phyloP scores from a whole-genome alignment of 176 grass and related monocot genomes.

The Calamus simplicifolius region DNA sequence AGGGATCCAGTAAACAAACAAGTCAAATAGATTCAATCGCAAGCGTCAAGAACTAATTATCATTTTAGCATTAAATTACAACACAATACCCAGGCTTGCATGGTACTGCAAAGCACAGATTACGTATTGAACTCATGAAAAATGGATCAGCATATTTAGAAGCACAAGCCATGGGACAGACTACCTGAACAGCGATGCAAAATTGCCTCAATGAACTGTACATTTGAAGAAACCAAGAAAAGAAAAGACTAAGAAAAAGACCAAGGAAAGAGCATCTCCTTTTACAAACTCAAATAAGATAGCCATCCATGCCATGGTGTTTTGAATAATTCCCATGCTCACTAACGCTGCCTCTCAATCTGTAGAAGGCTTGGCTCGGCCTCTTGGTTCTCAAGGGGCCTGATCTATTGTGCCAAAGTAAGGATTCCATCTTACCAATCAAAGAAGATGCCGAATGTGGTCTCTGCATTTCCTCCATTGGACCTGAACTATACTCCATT shows the following conservation, averaged over 20 bases:
- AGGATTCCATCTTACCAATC: constrained; percentile 21
- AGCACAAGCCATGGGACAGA: too few relatives aligned
- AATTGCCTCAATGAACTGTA: too few relatives aligned
- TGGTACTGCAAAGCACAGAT: too few relatives aligned
- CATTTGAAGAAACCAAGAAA: too few relatives aligned
- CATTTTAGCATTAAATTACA: too few relatives aligned
- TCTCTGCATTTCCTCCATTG: constrained; percentile 40
- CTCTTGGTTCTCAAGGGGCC: constrained; percentile 67
- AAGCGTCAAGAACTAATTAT: too few relatives aligned
- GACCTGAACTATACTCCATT: constrained; percentile 89
- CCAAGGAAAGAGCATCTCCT: constrained; percentile 9
- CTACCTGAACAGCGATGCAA: too few relatives aligned
- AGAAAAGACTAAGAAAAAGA: constrained; percentile 10
- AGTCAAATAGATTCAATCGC: too few relatives aligned
- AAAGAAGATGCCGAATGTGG: constrained; percentile 28
- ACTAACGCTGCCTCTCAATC: constrained; percentile 82
- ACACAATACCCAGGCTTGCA: too few relatives aligned
- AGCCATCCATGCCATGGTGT: constrained; percentile 35
- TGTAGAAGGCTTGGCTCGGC: constrained; percentile 47
- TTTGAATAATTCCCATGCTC: constrained; percentile 53
- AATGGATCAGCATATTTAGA: too few relatives aligned
- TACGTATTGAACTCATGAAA: too few relatives aligned
- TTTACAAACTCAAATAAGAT: constrained; percentile 37
- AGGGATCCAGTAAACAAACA: too few relatives aligned
- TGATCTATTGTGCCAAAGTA: constrained; percentile 58